Base-by-base conservation (phyloP, 1,284 basidiomycete genomes). In the Sphagnurus paluster region DNA sequence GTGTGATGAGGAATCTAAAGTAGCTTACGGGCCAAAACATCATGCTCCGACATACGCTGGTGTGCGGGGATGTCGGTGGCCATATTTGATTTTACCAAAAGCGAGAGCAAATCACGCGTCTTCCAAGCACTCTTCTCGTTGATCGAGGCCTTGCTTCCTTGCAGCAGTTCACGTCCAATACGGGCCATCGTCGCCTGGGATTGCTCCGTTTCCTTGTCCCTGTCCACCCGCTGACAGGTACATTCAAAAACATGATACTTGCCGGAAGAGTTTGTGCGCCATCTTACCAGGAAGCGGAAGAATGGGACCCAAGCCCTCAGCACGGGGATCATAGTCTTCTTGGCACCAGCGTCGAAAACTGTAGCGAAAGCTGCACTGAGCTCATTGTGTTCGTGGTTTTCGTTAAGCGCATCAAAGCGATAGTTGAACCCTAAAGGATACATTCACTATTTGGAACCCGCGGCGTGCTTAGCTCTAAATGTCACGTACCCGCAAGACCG, bases 1-100 rank as follows among this genome's bases (percentile, higher is more conserved):
- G 26, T n/a, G 3, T 9, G 21, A 44, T 28, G 6, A 41, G 40
- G 7, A 13, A 20, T 20, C 17, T 13, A 35, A 6, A 7, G 47
- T 14, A 54, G 79, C 75, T 69, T 71, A 81, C 90, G 90, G 5
- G 82, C 79, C 21, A 87, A 56, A 0, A 93, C 82, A 53, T 92
- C 90, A 19, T 80, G 76, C 53, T 93, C 88, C 17, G 73, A 74
- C 70, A 93, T 66, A 32, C 74, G 70, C 55, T 88, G 82, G 23
- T 61, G 71, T 14, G 77, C 75, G 0, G 77, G 71, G 7, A 83
- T 59, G 41, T 84, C 79, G 1, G 71, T 67, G 2, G 77, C 75
- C 70, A 84, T 76, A 56, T 89, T 90, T 6, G 85, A 80, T 37
- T 72, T 71, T 37, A 89, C 74, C 14, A 85, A 61, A 6, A 82